Evolutionary conservation across 2,329 filamentous ascomycete genomes (phyloP).

Genomic region (Penicillium sp.): DNA sequence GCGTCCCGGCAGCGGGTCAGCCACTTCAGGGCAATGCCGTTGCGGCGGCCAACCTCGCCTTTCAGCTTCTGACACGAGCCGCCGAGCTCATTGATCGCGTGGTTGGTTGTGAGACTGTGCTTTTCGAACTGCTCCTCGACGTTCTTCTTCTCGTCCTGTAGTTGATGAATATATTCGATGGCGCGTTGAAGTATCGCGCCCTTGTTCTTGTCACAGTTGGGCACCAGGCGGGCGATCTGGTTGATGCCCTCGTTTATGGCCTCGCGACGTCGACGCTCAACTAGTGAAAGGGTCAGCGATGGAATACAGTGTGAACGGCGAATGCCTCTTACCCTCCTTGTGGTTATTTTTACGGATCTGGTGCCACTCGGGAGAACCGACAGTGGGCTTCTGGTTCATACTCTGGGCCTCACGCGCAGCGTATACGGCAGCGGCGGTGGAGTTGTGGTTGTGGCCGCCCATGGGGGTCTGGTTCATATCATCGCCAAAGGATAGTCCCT

Average conservation of each 20-base stretch:
- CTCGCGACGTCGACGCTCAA: slow-evolving; percentile 92
- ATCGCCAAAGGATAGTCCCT: slow-evolving; percentile 41
- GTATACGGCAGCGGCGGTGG: slow-evolving; percentile 62
- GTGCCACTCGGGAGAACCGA: slow-evolving; percentile 98
- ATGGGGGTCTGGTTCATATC: slow-evolving; percentile 43
- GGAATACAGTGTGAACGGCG: background rate
- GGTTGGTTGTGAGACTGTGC: slow-evolving; percentile 46
- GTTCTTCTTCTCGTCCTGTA: slow-evolving; percentile 55
- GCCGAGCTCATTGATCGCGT: slow-evolving; percentile 77
- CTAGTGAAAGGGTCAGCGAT: slow-evolving; percentile 51
- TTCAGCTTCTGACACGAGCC: slow-evolving; percentile 94
- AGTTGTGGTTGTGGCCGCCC: slow-evolving; percentile 46
- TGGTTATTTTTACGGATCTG: slow-evolving; percentile 96
- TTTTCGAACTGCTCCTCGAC: slow-evolving; percentile 46
- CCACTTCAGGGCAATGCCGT: slow-evolving; percentile 64
- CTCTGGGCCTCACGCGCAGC: slow-evolving; percentile 55
- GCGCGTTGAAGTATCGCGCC: slow-evolving; percentile 92
- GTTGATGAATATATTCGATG: slow-evolving; percentile 89
- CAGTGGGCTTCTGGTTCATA: slow-evolving; percentile 71
- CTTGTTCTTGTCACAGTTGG: slow-evolving; percentile 98
- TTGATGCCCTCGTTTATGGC: slow-evolving; percentile 99
- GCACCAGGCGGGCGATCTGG: slow-evolving; percentile 95
- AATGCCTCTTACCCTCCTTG: slow-evolving; percentile 80
- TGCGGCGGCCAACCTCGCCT: slow-evolving; percentile 81
- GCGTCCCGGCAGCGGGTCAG: slow-evolving; percentile 49